Conservation (phyloP, 2,329 filamentous ascomycete species). For the Truncatella angustata region DNA sequence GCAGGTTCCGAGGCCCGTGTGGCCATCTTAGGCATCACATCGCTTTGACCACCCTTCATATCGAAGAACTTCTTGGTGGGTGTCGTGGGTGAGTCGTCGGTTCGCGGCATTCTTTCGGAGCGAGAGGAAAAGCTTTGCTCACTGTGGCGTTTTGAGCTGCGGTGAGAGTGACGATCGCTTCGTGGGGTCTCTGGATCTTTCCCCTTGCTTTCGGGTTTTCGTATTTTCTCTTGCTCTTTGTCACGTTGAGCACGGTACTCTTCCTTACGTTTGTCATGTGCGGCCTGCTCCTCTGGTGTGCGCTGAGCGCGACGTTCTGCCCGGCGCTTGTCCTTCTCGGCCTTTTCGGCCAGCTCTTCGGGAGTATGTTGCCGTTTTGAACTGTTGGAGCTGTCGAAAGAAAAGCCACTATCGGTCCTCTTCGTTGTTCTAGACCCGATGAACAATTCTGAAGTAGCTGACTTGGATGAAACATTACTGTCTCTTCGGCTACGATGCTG, state of each 20-base stretch:
- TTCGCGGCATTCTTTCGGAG: background rate
- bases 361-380: background rate
- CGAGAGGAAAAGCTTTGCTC: conserved; percentile 4
- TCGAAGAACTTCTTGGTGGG: conserved; percentile 11
- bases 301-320: background rate
- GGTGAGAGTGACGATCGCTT: conserved; percentile 9
- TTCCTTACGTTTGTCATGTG: conserved; percentile 8
- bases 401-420: conserved; percentile 8
- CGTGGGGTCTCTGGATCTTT: conserved; percentile 10
- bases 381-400: background rate
- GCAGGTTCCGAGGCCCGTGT: conserved; percentile 2
- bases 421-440: background rate
- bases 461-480: conserved; percentile 9
- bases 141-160: conserved; percentile 9
- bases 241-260: conserved; percentile 6
- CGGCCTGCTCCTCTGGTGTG: conserved; percentile 11
- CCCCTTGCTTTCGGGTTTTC: conserved; percentile 6
- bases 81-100: background rate
- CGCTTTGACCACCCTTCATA: conserved; percentile 5
- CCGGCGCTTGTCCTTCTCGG: too few species aligned
- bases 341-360: conserved; percentile 8
- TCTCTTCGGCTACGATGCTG: conserved; percentile 9
- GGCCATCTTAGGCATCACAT: background rate
- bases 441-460: conserved; percentile 9
- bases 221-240: conserved; percentile 2